Conservation (phyloP, 179 eudicot genomes). For the Silene coronaria region DNA sequence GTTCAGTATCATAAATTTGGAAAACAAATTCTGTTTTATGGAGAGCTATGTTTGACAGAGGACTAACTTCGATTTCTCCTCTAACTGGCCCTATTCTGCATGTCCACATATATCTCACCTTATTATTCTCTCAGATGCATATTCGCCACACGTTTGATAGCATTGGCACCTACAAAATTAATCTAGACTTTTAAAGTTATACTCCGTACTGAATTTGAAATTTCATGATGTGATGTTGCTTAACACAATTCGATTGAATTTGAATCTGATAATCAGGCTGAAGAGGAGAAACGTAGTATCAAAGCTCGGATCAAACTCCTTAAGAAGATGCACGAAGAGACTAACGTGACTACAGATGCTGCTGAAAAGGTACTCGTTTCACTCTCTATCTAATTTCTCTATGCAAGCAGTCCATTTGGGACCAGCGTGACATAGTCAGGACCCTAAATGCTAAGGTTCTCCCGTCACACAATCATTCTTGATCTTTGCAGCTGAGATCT, state of each 20-base stretch:
- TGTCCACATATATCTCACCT: background rate
- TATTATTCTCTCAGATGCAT: too few species aligned
- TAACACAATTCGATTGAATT: background rate
- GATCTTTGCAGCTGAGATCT: constrained; percentile 31
- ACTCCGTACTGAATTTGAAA: background rate
- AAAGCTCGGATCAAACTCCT: constrained; percentile 45
- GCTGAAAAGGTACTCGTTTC: constrained; percentile 36
- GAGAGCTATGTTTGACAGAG: background rate
- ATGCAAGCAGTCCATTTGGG: background rate
- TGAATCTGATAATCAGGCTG: constrained; percentile 33
- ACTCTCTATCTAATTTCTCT: background rate
- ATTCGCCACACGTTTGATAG: too few species aligned
- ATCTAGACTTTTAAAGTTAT: too few species aligned
- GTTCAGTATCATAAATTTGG: too few species aligned
- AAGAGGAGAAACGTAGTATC: constrained; percentile 34
- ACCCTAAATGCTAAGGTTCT: background rate
- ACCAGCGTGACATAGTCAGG: background rate
- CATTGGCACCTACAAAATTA: too few species aligned
- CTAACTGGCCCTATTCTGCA: background rate
- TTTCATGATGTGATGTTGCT: background rate
- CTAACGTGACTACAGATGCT: constrained; percentile 25
- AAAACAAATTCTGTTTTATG: background rate
- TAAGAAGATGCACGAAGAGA: constrained; percentile 38
- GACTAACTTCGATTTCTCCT: background rate
- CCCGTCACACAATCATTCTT: background rate